Conservation (phyloP, 2,329 filamentous ascomycete species). For the Myriosclerotinia duriaeana region DNA sequence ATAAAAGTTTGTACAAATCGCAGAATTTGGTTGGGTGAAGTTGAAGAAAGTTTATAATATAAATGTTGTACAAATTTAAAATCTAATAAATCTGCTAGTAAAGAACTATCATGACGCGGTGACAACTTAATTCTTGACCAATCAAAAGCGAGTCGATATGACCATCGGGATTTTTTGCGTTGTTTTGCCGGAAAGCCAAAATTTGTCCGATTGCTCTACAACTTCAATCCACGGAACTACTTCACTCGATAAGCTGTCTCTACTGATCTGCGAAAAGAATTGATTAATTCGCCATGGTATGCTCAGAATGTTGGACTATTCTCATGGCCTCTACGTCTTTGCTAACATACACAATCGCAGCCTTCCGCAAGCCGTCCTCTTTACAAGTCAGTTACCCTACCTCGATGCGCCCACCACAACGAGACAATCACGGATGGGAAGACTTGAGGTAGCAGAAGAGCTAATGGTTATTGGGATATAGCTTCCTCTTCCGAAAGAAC, state of each 20-base stretch:
- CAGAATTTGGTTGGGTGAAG: not conserved
- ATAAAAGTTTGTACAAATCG: not conserved
- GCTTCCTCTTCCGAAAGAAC: constrained; percentile 83
- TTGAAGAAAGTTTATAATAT: too few relatives aligned
- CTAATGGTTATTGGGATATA: constrained; percentile 45
- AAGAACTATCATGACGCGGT: constrained; percentile 9
- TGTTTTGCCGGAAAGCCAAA: constrained; percentile 23
- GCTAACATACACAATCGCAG: constrained; percentile 13
- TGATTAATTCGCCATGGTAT: constrained; percentile 22
- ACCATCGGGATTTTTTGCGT: constrained; percentile 24
- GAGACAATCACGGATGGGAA: not conserved
- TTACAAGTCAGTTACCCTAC: constrained; percentile 40
- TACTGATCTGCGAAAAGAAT: constrained; percentile 15
- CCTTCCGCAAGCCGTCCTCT: constrained; percentile 33
- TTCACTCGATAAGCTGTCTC: constrained; percentile 16
- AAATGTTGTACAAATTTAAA: not conserved
- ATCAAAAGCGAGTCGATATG: constrained; percentile 19
- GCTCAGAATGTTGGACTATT: not conserved
- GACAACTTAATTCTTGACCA: not conserved
- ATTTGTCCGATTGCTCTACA: constrained; percentile 16
- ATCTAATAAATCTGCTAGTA: too few relatives aligned
- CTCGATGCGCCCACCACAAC: constrained; percentile 16
- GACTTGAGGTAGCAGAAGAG: not conserved
- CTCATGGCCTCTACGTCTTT: not conserved
- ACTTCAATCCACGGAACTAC: constrained; percentile 19